Conservation (phyloP, 768 basidiomycete genomes). For the Cystobasidium tubakii region DNA sequence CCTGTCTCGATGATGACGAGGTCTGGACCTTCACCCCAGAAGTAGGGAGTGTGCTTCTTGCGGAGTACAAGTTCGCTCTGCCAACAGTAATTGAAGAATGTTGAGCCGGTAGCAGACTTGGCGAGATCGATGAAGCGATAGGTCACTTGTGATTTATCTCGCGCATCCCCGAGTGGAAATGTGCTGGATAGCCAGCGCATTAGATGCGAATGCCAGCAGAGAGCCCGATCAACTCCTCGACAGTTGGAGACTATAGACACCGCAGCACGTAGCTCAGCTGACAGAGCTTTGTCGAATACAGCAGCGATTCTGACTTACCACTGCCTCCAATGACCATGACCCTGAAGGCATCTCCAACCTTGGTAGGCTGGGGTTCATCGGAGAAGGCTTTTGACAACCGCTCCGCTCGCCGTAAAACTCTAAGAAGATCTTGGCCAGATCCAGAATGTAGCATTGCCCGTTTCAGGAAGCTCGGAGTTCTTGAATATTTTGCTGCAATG, state of each 20-base stretch:
- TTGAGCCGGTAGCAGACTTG: slow-evolving; percentile 1
- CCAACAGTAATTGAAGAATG: neutral
- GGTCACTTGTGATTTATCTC: neutral
- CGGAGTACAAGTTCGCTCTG: neutral
- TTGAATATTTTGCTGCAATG: neutral
- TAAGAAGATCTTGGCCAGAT: neutral
- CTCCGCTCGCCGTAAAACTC: neutral
- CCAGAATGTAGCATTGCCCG: neutral
- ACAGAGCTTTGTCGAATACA: neutral
- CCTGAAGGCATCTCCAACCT: neutral
- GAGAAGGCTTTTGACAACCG: neutral
- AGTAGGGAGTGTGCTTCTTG: neutral
- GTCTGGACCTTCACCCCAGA: slow-evolving; percentile 8
- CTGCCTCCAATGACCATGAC: slow-evolving; percentile 6
- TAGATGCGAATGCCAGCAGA: slow-evolving; percentile 4
- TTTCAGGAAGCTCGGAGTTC: neutral
- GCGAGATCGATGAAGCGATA: slow-evolving; percentile 15
- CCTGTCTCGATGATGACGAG: slow-evolving; percentile 3
- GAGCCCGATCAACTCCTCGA: slow-evolving; percentile 1
- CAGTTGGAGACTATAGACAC: slow-evolving; percentile 3
- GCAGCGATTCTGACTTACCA: neutral
- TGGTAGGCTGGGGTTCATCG: neutral
- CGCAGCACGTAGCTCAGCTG: neutral
- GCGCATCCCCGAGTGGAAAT: neutral
- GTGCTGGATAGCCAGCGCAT: neutral